Evolutionary conservation across 805 yeast genomes (phyloP), one percentile per base, ranked within the genome.

Genomic region (Wickerhamomyces xylosicus): DNA sequence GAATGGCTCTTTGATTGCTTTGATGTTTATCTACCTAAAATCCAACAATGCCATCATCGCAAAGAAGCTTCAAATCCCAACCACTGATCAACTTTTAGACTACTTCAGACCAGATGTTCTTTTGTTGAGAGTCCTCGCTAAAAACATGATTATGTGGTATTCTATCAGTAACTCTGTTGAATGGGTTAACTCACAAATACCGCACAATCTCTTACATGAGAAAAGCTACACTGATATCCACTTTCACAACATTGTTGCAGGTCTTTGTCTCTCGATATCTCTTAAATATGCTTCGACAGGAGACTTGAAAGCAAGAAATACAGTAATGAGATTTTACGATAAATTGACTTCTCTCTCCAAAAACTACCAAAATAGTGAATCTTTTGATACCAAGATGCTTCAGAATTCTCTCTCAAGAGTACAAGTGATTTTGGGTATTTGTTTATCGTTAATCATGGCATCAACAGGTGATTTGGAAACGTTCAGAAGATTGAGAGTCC

Each of bases 401-500:
- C 60, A 66, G 32, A 59, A 65, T 33, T 71, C 84, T 9, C 71
- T 81, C 1, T 59, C 67, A 17, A 71, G 69, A 27, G 63, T 79
- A 25, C 75, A 78, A 36, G 77, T 77, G 45, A 62, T 80, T 1
- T 47, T 86, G 13, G 69, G 79, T 1, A 56, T 90, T 5, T 71
- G 92, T 8, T 57, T 73, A 6, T 72, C 96, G 0, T 65, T 85
- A 20, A 69, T 87, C 0, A 83, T 86, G 84, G 89, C 95, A 2
- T 95, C 96, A 1, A 75, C 87, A 14, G 97, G 98, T 1, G 96
- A 92, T 54, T 59, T 89, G 39, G 83, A 77, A 34, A 73, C 79
- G 0, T 72, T 92, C 47, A 69, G 89, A 48, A 67, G 96, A 38
- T 63, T 85, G 33, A 67, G 95, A 42, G 69, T 71, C 19, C 60